Percentiles rank a stretch among this genome's conserved stretches.
Evolutionary conservation across 139 green algal species (phyloP).

Genomic region (Mesotaenium endlicherianum): DNA sequence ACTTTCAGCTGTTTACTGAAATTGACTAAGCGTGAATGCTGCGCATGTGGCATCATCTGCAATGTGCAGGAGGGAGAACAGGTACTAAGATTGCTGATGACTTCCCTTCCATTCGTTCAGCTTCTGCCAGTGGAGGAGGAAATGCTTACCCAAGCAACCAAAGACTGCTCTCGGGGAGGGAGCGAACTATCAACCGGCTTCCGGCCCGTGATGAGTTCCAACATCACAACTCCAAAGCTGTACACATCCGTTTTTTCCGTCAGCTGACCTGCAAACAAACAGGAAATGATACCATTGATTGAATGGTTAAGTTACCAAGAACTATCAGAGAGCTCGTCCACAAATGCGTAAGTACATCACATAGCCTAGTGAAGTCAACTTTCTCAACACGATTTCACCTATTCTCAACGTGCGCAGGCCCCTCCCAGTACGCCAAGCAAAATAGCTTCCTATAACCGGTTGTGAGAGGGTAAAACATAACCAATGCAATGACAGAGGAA

Average conservation of each 20-base stretch:
- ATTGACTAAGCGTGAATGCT: not conserved
- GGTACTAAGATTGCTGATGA: not conserved
- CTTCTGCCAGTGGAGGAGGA: not conserved
- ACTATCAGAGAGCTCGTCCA: not conserved
- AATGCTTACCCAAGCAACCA: not conserved
- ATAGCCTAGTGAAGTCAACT: not conserved
- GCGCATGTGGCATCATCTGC: too few relatives aligned
- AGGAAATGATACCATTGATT: not conserved
- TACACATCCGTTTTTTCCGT: conserved; percentile 42
- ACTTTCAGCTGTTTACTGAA: not conserved
- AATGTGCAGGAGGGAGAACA: too few relatives aligned
- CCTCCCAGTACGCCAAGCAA: not conserved
- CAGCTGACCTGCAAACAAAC: not conserved
- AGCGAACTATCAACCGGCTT: not conserved
- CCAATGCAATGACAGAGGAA: not conserved
- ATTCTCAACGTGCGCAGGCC: not conserved
- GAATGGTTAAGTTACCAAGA: not conserved
- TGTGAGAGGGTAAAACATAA: not conserved
- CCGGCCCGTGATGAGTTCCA: conserved; percentile 21
- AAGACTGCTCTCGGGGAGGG: not conserved
- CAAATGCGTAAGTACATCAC: not conserved
- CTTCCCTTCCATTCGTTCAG: not conserved
- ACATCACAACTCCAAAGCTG: conserved; percentile 19
- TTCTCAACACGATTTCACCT: not conserved
- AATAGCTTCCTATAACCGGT: not conserved